A percentile compares a stretch with the other conserved stretches of the same genome.
Conservation (phyloP, 1,284 basidiomycete species). For the Trametes polyzona region DNA sequence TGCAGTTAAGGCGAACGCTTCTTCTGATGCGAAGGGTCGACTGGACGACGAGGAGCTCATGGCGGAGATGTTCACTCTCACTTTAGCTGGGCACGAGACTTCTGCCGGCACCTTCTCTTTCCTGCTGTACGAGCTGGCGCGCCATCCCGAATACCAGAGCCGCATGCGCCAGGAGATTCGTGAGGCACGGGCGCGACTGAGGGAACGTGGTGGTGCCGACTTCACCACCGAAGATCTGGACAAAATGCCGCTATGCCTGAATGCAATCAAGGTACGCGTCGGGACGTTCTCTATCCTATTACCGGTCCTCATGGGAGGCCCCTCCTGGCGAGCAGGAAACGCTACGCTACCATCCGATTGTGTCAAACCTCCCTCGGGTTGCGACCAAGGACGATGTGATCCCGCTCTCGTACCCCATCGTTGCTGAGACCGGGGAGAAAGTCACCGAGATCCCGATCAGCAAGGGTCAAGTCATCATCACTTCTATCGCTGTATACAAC, state of each 20-base stretch:
- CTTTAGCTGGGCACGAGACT: constrained; percentile 33
- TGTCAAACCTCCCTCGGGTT: constrained; percentile 33
- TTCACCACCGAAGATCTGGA: constrained; percentile 38
- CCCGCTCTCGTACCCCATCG: constrained; percentile 43
- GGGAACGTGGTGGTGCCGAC: constrained; percentile 32
- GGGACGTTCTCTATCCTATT: too few relatives aligned
- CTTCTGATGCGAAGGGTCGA: constrained; percentile 44
- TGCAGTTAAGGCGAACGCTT: constrained; percentile 56
- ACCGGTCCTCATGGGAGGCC: too few relatives aligned
- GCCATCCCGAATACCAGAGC: constrained; percentile 34
- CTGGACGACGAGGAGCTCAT: constrained; percentile 51
- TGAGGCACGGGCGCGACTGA: constrained; percentile 22
- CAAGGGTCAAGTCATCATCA: constrained; percentile 42
- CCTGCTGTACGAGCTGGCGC: constrained; percentile 36
- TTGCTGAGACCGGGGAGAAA: constrained; percentile 33
- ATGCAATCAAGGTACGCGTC: constrained; percentile 24
- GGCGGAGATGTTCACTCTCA: constrained; percentile 52
- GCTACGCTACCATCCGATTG: constrained; percentile 43
- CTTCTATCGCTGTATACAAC: constrained; percentile 37
- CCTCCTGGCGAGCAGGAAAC: too few relatives aligned
- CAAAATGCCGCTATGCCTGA: constrained; percentile 27
- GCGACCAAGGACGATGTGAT: constrained; percentile 41
- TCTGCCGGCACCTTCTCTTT: constrained; percentile 31
- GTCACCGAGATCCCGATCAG: constrained; percentile 40
- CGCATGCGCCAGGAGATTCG: constrained; percentile 36